phyloP scores from a whole-genome alignment of 768 basidiomycete species.

The Suillus alpinus region DNA sequence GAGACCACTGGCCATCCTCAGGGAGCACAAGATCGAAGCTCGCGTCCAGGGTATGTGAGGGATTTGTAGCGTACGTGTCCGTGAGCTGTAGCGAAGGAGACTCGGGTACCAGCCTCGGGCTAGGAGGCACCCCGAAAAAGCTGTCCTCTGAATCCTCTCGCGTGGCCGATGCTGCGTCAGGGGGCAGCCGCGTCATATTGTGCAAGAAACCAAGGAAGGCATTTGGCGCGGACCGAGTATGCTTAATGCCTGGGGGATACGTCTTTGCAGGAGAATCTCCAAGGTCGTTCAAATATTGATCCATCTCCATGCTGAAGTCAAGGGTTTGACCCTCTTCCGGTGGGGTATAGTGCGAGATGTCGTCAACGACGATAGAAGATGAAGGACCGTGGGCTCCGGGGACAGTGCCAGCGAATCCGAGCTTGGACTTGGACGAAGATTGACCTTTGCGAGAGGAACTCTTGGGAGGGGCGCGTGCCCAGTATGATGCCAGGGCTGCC shows the following conservation, averaged over 20 bases:
- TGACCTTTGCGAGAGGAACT: neutral
- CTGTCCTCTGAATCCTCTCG: conserved; percentile 11
- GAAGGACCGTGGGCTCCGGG: neutral
- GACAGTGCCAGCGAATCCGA: neutral
- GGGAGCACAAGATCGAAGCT: conserved; percentile 8
- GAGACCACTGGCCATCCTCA: conserved; percentile 5
- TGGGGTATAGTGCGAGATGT: neutral
- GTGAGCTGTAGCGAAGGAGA: neutral
- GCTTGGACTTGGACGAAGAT: neutral
- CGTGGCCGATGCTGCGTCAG: conserved; percentile 6
- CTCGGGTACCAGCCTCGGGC: conserved; percentile 11
- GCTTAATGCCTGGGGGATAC: neutral
- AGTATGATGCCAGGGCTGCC: neutral
- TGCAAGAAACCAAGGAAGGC: conserved; percentile 7
- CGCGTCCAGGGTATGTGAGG: conserved; percentile 3
- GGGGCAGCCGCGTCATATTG: conserved; percentile 7
- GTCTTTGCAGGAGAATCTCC: conserved; percentile 19
- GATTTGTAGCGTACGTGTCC: neutral
- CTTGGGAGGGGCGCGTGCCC: neutral
- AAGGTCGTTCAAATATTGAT: conserved; percentile 26
- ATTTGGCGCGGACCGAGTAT: conserved; percentile 9
- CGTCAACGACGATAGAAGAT: neutral
- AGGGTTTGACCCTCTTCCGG: neutral
- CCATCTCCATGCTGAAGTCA: conserved; percentile 23
- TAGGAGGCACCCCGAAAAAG: conserved; percentile 29